phyloP scores from a whole-genome alignment of 148 eudicot species.

The Rhododendron henanense region DNA sequence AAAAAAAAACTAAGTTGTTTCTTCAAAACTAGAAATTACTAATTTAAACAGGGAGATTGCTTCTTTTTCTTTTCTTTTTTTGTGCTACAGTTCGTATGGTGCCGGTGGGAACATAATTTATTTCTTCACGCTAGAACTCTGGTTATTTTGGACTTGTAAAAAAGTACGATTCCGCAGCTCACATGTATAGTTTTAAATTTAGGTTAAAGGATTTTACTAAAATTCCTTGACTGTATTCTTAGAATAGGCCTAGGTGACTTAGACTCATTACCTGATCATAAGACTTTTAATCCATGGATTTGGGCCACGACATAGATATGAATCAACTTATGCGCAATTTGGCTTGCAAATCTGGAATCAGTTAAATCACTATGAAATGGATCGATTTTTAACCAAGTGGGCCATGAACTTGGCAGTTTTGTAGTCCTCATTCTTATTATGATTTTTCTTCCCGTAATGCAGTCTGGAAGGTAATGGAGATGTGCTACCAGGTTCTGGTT shows the following conservation, averaged over 20 bases:
- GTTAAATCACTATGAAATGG: not conserved
- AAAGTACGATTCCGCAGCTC: not conserved
- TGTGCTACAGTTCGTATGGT: not conserved
- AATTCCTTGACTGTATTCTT: not conserved
- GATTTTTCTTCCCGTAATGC: constrained; percentile 1
- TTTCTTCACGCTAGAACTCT: not conserved
- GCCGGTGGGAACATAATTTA: not conserved
- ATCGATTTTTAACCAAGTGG: not conserved
- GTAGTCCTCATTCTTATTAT: not conserved
- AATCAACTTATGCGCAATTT: not conserved
- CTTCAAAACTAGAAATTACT: not conserved
- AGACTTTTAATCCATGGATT: not conserved
- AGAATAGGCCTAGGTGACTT: not conserved
- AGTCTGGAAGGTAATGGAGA: constrained; percentile 98
- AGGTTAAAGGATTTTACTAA: not conserved
- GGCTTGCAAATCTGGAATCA: not conserved
- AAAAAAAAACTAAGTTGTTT: too few relatives aligned
- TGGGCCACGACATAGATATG: not conserved
- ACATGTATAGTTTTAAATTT: not conserved
- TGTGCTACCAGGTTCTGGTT: constrained; percentile 72
- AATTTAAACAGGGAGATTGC: not conserved
- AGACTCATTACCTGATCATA: not conserved
- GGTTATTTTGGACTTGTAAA: not conserved
- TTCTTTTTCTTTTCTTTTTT: too few relatives aligned
- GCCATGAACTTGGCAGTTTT: not conserved